Evolutionary conservation across 148 eudicot genomes (phyloP).

Genomic region (Rhododendron henanense): DNA sequence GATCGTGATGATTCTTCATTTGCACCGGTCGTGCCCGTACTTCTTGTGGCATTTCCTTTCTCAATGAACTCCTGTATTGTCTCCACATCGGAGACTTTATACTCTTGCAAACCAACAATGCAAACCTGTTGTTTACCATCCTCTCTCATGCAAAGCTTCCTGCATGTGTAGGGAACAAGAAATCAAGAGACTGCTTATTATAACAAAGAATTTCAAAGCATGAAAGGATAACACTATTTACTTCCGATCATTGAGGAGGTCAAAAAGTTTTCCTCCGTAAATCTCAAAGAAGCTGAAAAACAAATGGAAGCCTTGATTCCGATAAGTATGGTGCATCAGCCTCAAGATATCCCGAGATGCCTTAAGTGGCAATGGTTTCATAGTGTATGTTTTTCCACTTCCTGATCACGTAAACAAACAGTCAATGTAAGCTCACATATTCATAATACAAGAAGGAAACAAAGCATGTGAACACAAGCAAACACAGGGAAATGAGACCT

Average conservation of each 20-base stretch:
- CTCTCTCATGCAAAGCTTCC: slow-evolving; percentile 95
- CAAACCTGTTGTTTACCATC: slow-evolving; percentile 97
- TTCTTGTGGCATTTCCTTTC: slow-evolving; percentile 82
- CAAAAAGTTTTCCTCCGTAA: slow-evolving; percentile 94
- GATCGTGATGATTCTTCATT: slow-evolving; percentile 99
- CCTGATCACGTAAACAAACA: slow-evolving; percentile 42
- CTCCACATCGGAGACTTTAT: slow-evolving; percentile 81
- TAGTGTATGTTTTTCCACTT: slow-evolving; percentile 95
- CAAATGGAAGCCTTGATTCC: slow-evolving; percentile 89
- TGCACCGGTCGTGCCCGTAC: slow-evolving; percentile 99
- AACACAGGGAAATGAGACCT: background rate
- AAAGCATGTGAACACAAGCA: background rate
- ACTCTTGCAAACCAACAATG: slow-evolving; percentile 96
- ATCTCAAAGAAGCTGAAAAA: slow-evolving; percentile 98
- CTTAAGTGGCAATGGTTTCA: slow-evolving; percentile 91
- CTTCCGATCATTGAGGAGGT: slow-evolving; percentile 94
- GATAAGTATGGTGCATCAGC: slow-evolving; percentile 85
- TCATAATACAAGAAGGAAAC: background rate
- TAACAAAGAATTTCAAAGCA: background rate
- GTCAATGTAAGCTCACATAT: background rate
- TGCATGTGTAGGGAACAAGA: slow-evolving; percentile 26
- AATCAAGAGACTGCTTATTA: background rate
- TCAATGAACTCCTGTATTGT: slow-evolving; percentile 92
- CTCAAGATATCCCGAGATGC: slow-evolving; percentile 93
- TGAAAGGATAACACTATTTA: slow-evolving; percentile 27